phyloP scores from a whole-genome alignment of 306 rosid species.

The Gleditsia sinensis region DNA sequence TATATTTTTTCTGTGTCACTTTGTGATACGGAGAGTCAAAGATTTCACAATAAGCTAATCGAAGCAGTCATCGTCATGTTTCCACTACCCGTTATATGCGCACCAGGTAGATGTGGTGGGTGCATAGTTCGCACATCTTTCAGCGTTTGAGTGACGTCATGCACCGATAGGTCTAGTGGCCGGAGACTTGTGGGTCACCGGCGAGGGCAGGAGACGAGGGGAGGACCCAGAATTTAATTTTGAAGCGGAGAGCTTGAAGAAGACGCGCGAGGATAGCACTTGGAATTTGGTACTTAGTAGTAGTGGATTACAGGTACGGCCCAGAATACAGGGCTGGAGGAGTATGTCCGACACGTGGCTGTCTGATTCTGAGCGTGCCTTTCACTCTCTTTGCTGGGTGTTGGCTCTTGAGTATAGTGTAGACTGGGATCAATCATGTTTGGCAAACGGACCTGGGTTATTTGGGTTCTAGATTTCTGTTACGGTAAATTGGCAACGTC shows the following conservation, averaged over 20 bases:
- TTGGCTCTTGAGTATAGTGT: too few species aligned
- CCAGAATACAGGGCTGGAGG: background rate
- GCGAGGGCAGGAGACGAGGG: background rate
- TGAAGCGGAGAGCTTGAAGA: background rate
- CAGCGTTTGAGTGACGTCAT: conserved; percentile 39
- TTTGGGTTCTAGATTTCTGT: too few species aligned
- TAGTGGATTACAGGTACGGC: background rate
- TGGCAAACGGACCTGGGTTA: too few species aligned
- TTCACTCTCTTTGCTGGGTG: background rate
- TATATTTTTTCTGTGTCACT: conserved; percentile 24
- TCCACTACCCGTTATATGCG: conserved; percentile 66
- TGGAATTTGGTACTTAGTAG: background rate
- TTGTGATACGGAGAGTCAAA: conserved; percentile 47
- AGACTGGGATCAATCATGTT: background rate
- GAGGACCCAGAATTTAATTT: background rate
- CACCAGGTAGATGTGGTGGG: conserved; percentile 51
- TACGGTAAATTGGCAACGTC: too few species aligned
- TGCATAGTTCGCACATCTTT: conserved; percentile 1
- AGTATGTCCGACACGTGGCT: background rate
- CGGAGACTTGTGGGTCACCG: background rate
- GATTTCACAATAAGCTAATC: conserved; percentile 36
- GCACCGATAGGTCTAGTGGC: background rate
- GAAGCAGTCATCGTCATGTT: conserved; percentile 46
- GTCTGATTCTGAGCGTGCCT: background rate
- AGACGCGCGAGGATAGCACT: background rate